These are phyloP conservation scores for Globisporangium sylvaticum DNA, from an alignment of 352 stramenopile species.

Conservation along the genomic window DNA sequence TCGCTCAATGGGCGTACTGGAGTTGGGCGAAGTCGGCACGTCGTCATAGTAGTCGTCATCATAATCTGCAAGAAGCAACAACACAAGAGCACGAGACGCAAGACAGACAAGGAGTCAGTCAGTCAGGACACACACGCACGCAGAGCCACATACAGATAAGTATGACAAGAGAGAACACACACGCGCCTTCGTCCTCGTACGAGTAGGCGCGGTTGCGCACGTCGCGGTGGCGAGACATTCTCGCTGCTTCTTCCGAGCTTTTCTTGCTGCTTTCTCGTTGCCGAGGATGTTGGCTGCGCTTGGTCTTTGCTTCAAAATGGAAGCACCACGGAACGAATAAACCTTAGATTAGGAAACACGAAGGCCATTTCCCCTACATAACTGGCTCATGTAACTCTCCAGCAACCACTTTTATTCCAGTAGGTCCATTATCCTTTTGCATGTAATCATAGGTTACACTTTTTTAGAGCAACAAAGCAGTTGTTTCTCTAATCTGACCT, in stretches of 20 bases:
- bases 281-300: not conserved
- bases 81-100: not conserved
- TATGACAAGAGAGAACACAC: conserved; percentile 18
- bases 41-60: conserved; percentile 72
- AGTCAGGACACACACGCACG: not conserved
- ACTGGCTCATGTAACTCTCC: no score
- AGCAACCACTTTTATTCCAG: no score
- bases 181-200: conserved; percentile 82
- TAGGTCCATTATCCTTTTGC: no score
- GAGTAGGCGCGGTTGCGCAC: conserved; percentile 87
- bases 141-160: not conserved
- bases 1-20: conserved; percentile 34
- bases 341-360: no score
- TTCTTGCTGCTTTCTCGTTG: not conserved
- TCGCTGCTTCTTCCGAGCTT: conserved; percentile 15
- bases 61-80: conserved; percentile 39
- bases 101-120: not conserved
- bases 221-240: conserved; percentile 78
- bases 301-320: conserved; percentile 8
- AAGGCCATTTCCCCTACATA: no score
- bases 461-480: no score
- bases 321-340: conserved; percentile 4
- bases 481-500: no score
- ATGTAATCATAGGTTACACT: no score
- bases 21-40: conserved; percentile 53